phyloP scores from a whole-genome alignment of 176 grass and related monocot genomes.

The Phoenix roebelenii region DNA sequence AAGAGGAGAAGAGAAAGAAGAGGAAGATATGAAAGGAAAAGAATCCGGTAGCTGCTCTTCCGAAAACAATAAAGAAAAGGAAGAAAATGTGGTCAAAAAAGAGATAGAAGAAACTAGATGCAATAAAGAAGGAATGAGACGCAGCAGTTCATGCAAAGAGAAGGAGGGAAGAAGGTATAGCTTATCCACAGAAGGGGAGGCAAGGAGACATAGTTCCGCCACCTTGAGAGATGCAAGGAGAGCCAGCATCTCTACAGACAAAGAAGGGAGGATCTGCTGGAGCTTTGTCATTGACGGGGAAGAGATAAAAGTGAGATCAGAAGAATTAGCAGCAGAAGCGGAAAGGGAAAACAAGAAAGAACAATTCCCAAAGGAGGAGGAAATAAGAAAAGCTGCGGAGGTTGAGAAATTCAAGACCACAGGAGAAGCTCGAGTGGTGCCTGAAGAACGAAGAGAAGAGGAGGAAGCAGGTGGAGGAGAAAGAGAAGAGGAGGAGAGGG shows the following conservation, averaged over 20 bases:
- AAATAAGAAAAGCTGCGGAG: too few species aligned
- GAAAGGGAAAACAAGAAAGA: conserved; percentile 1
- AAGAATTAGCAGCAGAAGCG: conserved; percentile 29
- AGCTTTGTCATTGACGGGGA: conserved; percentile 87
- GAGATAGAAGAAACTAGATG: conserved; percentile 44
- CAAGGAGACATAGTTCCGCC: conserved; percentile 47
- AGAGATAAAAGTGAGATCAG: conserved; percentile 25
- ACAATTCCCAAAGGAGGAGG: too few species aligned
- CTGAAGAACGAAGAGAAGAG: conserved; percentile 37
- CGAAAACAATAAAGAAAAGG: background rate
- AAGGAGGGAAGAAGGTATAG: conserved; percentile 49
- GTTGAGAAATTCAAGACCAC: too few species aligned
- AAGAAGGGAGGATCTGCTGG: conserved; percentile 48
- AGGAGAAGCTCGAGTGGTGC: background rate
- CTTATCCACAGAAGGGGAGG: conserved; percentile 68
- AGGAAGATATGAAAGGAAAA: conserved; percentile 24
- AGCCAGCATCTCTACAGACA: conserved; percentile 61
- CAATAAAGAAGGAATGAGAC: conserved; percentile 27
- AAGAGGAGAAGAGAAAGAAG: background rate
- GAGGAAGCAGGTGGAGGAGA: conserved; percentile 13
- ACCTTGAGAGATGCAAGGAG: conserved; percentile 58
- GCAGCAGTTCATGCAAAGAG: conserved; percentile 32
- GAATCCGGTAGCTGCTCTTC: conserved; percentile 37
- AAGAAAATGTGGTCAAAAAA: conserved; percentile 15
- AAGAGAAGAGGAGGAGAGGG: conserved; percentile 16